Conservation (phyloP, 495 filamentous ascomycete genomes). For the Trichoderma orchidacearum region DNA sequence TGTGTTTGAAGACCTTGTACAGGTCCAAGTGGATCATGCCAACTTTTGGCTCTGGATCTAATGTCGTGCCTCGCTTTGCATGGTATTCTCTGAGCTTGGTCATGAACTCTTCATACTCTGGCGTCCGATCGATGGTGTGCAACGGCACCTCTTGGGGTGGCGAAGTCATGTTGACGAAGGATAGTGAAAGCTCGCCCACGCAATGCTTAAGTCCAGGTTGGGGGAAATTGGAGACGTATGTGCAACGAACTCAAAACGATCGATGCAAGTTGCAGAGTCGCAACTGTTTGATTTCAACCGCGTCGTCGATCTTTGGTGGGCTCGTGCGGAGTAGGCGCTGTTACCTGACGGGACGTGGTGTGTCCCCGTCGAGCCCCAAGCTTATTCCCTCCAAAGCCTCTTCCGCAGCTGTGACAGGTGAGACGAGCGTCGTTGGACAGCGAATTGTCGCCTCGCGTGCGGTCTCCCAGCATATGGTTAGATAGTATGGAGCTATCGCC, state of each 20-base stretch:
- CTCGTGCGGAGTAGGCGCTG: neutral
- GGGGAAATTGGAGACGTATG: too few species aligned
- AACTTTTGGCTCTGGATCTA: constrained; percentile 62
- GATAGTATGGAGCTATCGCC: neutral
- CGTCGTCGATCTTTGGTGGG: neutral
- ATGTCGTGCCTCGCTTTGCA: constrained; percentile 54
- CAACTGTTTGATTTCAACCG: too few species aligned
- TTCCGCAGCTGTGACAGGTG: neutral
- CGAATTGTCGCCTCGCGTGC: neutral
- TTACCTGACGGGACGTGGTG: neutral
- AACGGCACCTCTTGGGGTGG: constrained; percentile 2
- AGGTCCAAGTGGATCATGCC: constrained; percentile 58
- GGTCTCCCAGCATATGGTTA: too few species aligned
- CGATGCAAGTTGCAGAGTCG: too few species aligned
- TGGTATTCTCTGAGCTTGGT: constrained; percentile 50
- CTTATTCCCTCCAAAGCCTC: neutral
- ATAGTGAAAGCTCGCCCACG: neutral
- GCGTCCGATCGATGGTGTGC: constrained; percentile 32
- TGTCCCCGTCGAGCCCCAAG: neutral
- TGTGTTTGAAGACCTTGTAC: constrained; percentile 52
- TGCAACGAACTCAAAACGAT: too few species aligned
- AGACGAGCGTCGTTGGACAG: neutral
- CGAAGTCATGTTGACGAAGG: neutral
- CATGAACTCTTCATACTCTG: constrained; percentile 60
- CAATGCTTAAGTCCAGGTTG: neutral